Percentiles rank a stretch among this genome's conserved stretches.
These are phyloP conservation scores for Cutaneotrichosporon spelunceum DNA, from an alignment of 1,284 basidiomycete species.

Conservation along the genomic window DNA sequence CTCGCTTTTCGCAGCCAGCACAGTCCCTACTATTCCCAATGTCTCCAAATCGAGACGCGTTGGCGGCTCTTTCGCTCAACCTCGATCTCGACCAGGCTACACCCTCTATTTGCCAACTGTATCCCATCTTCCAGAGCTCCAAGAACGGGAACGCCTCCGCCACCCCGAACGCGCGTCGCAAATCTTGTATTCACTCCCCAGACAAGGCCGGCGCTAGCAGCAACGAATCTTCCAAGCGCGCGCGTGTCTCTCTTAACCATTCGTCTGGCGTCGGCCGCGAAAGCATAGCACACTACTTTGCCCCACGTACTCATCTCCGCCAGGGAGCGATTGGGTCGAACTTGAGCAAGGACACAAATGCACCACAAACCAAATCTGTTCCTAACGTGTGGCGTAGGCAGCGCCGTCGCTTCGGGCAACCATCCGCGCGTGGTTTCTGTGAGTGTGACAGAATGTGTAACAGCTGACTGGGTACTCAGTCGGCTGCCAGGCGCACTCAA, in stretches of 20 bases:
- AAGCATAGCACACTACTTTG: conserved; percentile 10
- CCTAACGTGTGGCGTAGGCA: background rate
- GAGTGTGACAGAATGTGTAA: background rate
- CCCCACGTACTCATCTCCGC: background rate
- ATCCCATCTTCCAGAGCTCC: conserved; percentile 13
- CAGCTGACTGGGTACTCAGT: background rate
- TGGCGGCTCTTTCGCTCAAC: background rate
- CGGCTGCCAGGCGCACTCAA: background rate
- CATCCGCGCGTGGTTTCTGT: background rate
- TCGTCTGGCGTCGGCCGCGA: background rate
- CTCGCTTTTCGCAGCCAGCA: background rate
- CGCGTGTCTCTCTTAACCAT: background rate
- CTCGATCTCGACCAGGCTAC: background rate
- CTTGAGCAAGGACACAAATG: background rate
- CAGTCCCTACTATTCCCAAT: background rate
- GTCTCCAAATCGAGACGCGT: background rate
- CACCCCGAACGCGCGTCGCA: background rate
- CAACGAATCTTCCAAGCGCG: background rate
- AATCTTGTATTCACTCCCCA: background rate
- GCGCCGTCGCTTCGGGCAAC: conserved; percentile 9
- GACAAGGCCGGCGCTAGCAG: background rate
- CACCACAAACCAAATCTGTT: background rate
- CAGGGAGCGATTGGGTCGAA: background rate
- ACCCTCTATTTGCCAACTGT: background rate
- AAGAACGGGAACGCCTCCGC: background rate